Evolutionary conservation across 164 flowering plant genomes (phyloP), one percentile per base, ranked within the genome.

Genomic region (Tetracentron sinense): DNA sequence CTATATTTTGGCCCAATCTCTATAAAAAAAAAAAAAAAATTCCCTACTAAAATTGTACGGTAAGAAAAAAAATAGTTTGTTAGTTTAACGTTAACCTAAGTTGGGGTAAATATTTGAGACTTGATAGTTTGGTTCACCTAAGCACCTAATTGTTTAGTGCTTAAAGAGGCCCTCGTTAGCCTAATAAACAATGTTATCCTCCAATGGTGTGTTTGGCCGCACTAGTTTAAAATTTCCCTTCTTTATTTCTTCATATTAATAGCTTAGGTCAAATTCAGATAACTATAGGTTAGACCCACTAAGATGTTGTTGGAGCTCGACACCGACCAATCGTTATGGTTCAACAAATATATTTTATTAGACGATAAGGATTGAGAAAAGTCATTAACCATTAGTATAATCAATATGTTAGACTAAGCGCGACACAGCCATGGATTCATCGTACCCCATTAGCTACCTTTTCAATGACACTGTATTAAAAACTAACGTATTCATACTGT

Each of bases 181-280:
- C 19, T 10, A 42, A 12, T 64, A 63, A 63, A 63, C 59, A 63
- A 63, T 25, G 42, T 42, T 63, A 61, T 54, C 66, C 56, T 63
- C 58, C 22, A 42, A 23, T 17, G 16, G 16, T 17, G 30, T 35
- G 26, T 1, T 6, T 38, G 5, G 33, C 19, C 17, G 2, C 1
- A n/a, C n/a, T n/a, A n/a, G n/a, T n/a, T n/a, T n/a, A n/a, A n/a
- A n/a, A n/a, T n/a, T 33, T 4, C 38, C 4, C 38, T 33, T 4
- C 8, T 33, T 55, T 29, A 5, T 64, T 42, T 55, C 1, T 47
- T 26, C 35, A 46, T 17, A 46, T 56, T 48, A 69, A 25, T 30
- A 49, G 20, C 27, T 63, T 38, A 50, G 65, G 64, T 64, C 63
- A 46, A 64, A 58, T 29, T 46, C 42, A 63, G 72, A 51, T 58